phyloP scores from a whole-genome alignment of 495 filamentous ascomycete species.

The Parachaetomium inaequale region DNA sequence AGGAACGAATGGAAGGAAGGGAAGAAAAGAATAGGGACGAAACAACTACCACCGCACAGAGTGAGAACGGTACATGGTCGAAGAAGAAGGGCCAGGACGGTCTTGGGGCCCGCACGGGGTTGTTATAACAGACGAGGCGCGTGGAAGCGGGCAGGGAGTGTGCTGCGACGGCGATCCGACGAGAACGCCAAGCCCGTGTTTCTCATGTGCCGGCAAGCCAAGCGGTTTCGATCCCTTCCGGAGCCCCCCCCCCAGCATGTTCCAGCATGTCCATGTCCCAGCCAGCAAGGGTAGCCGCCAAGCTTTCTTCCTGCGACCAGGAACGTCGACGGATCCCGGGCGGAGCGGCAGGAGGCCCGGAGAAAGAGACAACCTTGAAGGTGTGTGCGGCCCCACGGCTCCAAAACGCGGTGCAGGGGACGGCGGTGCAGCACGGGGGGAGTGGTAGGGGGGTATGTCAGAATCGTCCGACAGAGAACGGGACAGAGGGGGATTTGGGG shows the following conservation, averaged over 20 bases:
- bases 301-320: slow-evolving; percentile 32
- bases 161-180: slow-evolving; percentile 28
- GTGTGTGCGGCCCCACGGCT: slow-evolving; percentile 42
- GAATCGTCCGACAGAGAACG: slow-evolving; percentile 18
- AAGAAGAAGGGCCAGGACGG: slow-evolving; percentile 23
- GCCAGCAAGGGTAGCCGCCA: slow-evolving; percentile 18
- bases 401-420: slow-evolving; percentile 44
- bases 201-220: slow-evolving; percentile 39
- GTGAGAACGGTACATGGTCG: slow-evolving; percentile 34
- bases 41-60: slow-evolving; percentile 45
- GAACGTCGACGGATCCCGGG: slow-evolving; percentile 28
- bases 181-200: slow-evolving; percentile 39
- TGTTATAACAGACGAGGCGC: slow-evolving; percentile 27
- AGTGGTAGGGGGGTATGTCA: slow-evolving; percentile 4
- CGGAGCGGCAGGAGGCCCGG: slow-evolving; percentile 20
- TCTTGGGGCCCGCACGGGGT: slow-evolving; percentile 21
- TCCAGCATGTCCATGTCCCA: too few species aligned
- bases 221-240: slow-evolving; percentile 32
- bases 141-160: slow-evolving; percentile 22
- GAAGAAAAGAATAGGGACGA: slow-evolving; percentile 31
- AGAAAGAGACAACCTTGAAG: slow-evolving; percentile 27
- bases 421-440: slow-evolving; percentile 20
- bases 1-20: slow-evolving; percentile 46
- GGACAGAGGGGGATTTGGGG: slow-evolving; percentile 9
- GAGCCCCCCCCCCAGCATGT: neutral